phyloP scores from a whole-genome alignment of 208 protist genomes.

The Leishmania arabica region DNA sequence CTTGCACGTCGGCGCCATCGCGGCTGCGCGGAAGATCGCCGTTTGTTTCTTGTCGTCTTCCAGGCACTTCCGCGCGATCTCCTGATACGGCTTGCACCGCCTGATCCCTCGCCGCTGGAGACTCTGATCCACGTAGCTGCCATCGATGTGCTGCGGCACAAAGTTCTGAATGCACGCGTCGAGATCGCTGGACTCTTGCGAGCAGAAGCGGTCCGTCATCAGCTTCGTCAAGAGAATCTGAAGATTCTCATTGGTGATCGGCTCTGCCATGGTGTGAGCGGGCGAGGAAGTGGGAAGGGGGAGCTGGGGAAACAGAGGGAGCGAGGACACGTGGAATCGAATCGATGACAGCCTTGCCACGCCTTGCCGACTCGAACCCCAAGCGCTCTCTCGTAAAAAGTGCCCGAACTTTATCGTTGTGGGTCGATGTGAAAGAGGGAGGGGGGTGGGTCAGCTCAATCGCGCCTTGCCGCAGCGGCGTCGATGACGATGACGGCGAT shows the following conservation, averaged over 20 bases:
- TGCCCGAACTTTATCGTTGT: neutral
- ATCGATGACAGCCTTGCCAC: neutral
- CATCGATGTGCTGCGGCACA: conserved; percentile 70
- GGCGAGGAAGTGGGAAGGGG: neutral
- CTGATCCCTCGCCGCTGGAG: conserved; percentile 72
- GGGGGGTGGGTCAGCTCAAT: neutral
- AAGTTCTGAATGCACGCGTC: conserved; percentile 90
- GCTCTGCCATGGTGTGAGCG: conserved; percentile 46
- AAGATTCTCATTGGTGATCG: conserved; percentile 75
- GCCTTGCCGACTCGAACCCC: neutral
- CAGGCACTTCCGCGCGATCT: conserved; percentile 64
- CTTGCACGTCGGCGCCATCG: conserved; percentile 62
- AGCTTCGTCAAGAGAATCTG: conserved; percentile 87
- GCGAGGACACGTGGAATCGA: neutral
- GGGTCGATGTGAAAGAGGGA: neutral
- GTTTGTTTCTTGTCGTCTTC: conserved; percentile 83
- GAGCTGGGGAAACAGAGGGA: neutral
- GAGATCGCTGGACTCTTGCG: conserved; percentile 63
- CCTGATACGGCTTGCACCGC: conserved; percentile 78
- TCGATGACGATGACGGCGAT: neutral
- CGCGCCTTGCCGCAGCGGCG: neutral
- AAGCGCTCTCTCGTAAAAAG: neutral
- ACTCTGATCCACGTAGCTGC: conserved; percentile 82
- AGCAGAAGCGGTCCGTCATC: conserved; percentile 84
- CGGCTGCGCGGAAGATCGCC: conserved; percentile 70